Evolutionary conservation across 1,284 basidiomycete genomes (phyloP).

Genomic region (Golubevia pallescens): DNA sequence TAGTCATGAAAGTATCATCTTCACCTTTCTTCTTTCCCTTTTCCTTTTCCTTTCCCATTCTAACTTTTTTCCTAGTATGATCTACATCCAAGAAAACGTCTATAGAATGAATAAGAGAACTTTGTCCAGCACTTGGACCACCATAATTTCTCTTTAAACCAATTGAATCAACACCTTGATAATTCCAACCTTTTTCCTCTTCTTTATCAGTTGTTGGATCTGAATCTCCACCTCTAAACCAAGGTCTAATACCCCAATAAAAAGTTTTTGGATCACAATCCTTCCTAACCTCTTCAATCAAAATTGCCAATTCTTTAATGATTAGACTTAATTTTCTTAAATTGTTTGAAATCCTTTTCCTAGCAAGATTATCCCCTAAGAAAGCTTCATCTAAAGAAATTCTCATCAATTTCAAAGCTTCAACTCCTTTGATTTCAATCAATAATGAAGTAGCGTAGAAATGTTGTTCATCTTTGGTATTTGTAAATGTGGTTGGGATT

Average conservation of each 20-base stretch:
- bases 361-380: slow-evolving; percentile 69
- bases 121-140: slow-evolving; percentile 53
- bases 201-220: slow-evolving; percentile 1
- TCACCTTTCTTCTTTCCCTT: slow-evolving; percentile 11
- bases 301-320: slow-evolving; percentile 20
- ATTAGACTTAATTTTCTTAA: background rate
- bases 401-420: slow-evolving; percentile 84
- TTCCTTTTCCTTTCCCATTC: background rate
- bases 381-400: slow-evolving; percentile 89
- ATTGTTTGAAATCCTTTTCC: background rate
- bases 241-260: slow-evolving; percentile 57
- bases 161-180: slow-evolving; percentile 37
- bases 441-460: slow-evolving; percentile 87
- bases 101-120: slow-evolving; percentile 54
- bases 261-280: slow-evolving; percentile 76
- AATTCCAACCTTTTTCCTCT: slow-evolving; percentile 37
- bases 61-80: slow-evolving; percentile 14
- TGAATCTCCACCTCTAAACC: slow-evolving; percentile 54
- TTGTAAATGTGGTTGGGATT: slow-evolving; percentile 78
- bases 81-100: slow-evolving; percentile 59
- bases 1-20: slow-evolving; percentile 53
- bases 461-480: slow-evolving; percentile 81
- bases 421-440: slow-evolving; percentile 89
- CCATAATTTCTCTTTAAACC: slow-evolving; percentile 26
- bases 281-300: slow-evolving; percentile 69